Percentiles rank a stretch among this genome's conserved stretches.
Conservation (phyloP, 345 rosid species). For the Eucalyptus pumila region DNA sequence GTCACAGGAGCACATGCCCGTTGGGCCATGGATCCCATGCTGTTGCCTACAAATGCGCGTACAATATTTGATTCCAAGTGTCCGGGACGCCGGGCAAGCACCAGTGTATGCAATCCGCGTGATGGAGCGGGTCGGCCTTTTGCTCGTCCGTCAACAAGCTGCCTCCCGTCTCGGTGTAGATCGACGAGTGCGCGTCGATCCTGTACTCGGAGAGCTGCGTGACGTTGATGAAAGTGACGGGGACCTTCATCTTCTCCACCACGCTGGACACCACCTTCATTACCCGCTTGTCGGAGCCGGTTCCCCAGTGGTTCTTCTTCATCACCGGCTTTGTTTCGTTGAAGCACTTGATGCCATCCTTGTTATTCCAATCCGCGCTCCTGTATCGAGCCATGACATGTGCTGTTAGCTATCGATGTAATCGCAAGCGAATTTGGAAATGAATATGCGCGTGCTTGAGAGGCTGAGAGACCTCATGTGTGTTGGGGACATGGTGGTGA, state of each 20-base stretch:
- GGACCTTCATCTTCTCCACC: conserved; percentile 52
- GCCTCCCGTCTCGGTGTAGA: conserved; percentile 76
- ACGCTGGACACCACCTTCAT: conserved; percentile 58
- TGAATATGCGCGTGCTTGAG: background rate
- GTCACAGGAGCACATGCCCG: background rate
- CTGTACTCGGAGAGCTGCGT: conserved; percentile 85
- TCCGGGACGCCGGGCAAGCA: conserved; percentile 91
- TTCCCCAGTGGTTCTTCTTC: conserved; percentile 35
- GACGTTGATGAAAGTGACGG: conserved; percentile 55
- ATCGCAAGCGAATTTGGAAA: background rate
- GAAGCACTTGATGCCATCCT: conserved; percentile 64
- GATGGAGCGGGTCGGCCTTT: conserved; percentile 42
- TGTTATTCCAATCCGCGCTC: conserved; percentile 59
- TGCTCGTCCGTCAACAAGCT: conserved; percentile 48
- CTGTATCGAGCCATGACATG: conserved; percentile 3
- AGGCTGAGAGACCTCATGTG: conserved; percentile 43
- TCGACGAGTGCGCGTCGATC: conserved; percentile 69
- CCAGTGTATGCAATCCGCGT: conserved; percentile 99
- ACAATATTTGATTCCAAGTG: conserved; percentile 73
- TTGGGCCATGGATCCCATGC: background rate
- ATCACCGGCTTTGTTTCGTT: conserved; percentile 69
- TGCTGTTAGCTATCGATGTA: background rate
- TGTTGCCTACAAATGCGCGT: conserved; percentile 48
- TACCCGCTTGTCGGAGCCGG: conserved; percentile 42
- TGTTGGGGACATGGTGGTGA: conserved; percentile 82